Evolutionary conservation across 805 yeast species (phyloP).

Genomic region (Candida takata): DNA sequence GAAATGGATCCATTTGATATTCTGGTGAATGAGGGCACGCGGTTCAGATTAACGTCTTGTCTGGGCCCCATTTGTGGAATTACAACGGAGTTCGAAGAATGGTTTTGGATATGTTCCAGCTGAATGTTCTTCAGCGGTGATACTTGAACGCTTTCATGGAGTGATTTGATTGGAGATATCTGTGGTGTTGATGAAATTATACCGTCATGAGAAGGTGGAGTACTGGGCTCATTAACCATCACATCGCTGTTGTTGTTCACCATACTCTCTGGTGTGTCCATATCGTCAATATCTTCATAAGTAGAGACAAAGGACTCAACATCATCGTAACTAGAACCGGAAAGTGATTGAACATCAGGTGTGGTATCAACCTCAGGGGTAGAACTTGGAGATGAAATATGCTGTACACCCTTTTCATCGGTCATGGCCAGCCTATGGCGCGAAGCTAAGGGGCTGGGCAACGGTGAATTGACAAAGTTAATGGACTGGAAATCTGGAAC

Average conservation of each 20-base stretch:
- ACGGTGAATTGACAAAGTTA: too few species aligned
- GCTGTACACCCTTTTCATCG: too few species aligned
- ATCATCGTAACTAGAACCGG: slow-evolving; percentile 15
- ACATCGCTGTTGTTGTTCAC: slow-evolving; percentile 8
- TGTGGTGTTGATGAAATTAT: slow-evolving; percentile 23
- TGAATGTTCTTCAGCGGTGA: background rate
- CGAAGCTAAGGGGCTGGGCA: too few species aligned
- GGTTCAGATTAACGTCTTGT: slow-evolving; percentile 14
- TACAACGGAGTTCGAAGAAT: background rate
- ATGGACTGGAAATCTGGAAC: too few species aligned
- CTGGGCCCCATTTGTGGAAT: background rate
- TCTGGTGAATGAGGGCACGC: slow-evolving; percentile 18
- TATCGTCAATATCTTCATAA: slow-evolving; percentile 15
- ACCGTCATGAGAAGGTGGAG: slow-evolving; percentile 20
- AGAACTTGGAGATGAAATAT: too few species aligned
- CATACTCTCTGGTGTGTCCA: slow-evolving; percentile 8
- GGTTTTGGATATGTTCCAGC: background rate
- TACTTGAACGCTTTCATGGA: slow-evolving; percentile 8
- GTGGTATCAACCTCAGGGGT: too few species aligned
- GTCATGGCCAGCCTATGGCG: too few species aligned
- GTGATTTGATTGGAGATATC: slow-evolving; percentile 22
- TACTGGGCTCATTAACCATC: slow-evolving; percentile 18
- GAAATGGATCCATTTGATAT: slow-evolving; percentile 16
- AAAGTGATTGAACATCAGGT: background rate
- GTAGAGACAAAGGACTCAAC: slow-evolving; percentile 24